phyloP scores from a whole-genome alignment of 73 alveolate species.

The Breviolum minutum region DNA sequence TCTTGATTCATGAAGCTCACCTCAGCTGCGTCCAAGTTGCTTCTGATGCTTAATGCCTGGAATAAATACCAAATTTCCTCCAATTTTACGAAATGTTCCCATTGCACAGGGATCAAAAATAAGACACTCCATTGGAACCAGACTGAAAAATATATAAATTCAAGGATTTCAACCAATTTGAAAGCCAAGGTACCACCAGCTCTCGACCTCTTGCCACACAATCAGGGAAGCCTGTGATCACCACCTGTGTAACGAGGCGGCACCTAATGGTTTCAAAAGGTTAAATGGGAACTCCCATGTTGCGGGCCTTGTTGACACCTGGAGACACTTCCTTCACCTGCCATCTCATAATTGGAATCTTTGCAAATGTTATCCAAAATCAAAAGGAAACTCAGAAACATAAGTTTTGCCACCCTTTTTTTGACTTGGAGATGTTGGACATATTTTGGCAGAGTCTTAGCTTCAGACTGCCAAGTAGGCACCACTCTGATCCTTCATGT shows the following conservation, averaged over 20 bases:
- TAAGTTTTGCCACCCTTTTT: neutral
- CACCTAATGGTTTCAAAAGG: neutral
- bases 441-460: neutral
- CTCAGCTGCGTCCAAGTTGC: neutral
- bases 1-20: constrained; percentile 36
- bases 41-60: neutral
- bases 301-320: constrained; percentile 27
- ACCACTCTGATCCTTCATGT: constrained; percentile 80
- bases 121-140: no score
- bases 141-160: no score
- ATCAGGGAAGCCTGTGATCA: constrained; percentile 64
- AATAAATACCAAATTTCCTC: neutral
- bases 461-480: constrained; percentile 48
- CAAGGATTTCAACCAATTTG: neutral
- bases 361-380: no score
- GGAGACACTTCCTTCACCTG: constrained; percentile 32
- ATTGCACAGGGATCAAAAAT: no score
- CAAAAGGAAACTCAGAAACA: no score
- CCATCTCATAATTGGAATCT: neutral
- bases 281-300: neutral
- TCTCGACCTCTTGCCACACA: constrained; percentile 67
- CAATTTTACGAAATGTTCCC: neutral
- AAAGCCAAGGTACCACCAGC: constrained; percentile 28
- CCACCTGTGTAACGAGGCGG: constrained; percentile 25
- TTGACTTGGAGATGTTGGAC: neutral